Base-by-base conservation (phyloP, 2,329 filamentous ascomycete genomes). In the Paecilomyces dactylethromorphus region DNA sequence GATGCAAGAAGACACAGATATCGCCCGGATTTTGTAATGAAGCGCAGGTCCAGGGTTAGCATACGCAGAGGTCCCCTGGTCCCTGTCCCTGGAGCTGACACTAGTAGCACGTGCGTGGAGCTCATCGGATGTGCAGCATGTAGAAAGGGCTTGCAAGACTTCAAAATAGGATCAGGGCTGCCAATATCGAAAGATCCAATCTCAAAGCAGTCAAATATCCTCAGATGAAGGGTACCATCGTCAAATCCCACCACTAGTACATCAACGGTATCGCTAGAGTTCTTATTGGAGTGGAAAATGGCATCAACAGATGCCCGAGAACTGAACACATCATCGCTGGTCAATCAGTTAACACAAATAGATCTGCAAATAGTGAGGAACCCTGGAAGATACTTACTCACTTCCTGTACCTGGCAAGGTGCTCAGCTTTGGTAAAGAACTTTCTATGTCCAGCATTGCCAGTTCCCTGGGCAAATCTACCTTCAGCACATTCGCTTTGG, bases 1-100 rank as follows among this genome's bases (percentile, higher is more conserved):
- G 89, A 91, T 0, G 92, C 89, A 12, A 97, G 81, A 3, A 96
- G 81, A 29, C 92, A 90, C 1, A 97, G 78, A 68, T 95, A 90
- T 58, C 92, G 85, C 2, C 90, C 90, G 0, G 76, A 78, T 13
- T 87, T 87, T 2, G 87, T 86, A 54, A 96, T 85, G 68, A 96
- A 95, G 0, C 87, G 85, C n/a, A 96, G 79, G 65, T 95, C 90
- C 70, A 96, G 84, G 0, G 89, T 89, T 0, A 92, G 78, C n/a
- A 93, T 75, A 60, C 85, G 82, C 10, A 88, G 69, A 13, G 66
- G 60, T 1, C 78, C 66, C 5, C 77, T 71, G 15, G 72, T 63
- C 29, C 78, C 64, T 6, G 78, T 21, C 2, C 58, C 59, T 13
- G 58, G 50, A 73, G 72, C 69, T 21, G 77, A 69, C 21, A 73